Evolutionary conservation across 139 green algal species (phyloP), one percentile per base, ranked within the genome.

Genomic region (Diplosphaera chodatii): DNA sequence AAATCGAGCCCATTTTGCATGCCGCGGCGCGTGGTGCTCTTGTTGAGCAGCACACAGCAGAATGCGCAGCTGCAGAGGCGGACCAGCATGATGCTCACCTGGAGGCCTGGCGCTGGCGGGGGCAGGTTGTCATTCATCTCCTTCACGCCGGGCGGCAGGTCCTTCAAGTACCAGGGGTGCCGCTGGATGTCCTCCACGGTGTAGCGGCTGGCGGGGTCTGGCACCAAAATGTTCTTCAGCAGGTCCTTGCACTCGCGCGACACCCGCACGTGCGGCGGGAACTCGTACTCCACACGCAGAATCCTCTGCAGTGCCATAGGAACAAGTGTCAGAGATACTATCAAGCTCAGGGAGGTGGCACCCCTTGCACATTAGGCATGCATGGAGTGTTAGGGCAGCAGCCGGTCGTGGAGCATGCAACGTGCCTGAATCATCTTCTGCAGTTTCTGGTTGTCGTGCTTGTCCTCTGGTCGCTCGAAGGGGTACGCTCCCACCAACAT

Each of bases 401-500:
- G n/a, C n/a, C n/a, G n/a, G n/a, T n/a, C n/a, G n/a, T n/a, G n/a
- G n/a, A n/a, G n/a, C 37, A 48, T 48, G 37, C 37, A 48, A 16
- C 63, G 22, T 2, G 74, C 75, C 87, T 80, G 75, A 21, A 80
- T 99, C 77, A 86, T 84, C 40, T 80, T 79, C 63, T 84, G 89
- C 75, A 94, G 85, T 79, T 93, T 93, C 70, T 93, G 85, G 63
- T 85, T 85, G 82, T 96, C 90, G 62, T 90, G 82, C 75, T 86
- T 86, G 82, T 97, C 92, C 77, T 96, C 90, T 30, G 91, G 90
- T 68, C 91, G 83, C 89, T 99, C 96, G 75, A 99, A 99, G 4
- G 96, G 96, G 75, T 99, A 99, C 5, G 88, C 87, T 4, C 81
- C 84, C n/a, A 85, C 73, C 55, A 96, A 76, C 96, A 99, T 98